Base-by-base conservation (phyloP, 495 filamentous ascomycete genomes). In the Aspergillus homomorphus region DNA sequence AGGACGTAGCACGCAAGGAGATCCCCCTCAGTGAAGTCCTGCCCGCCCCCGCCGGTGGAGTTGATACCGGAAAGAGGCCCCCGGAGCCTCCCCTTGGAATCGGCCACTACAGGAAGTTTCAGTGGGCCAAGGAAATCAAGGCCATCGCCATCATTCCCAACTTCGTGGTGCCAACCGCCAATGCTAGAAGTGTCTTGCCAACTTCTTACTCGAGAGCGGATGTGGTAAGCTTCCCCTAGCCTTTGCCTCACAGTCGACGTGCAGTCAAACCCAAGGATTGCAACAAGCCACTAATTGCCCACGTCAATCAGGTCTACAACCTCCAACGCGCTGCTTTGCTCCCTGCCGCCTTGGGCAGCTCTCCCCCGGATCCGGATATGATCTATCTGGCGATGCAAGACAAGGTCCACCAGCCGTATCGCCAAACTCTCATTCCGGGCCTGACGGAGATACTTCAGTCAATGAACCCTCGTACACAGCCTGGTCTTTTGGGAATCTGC, bases 361-460 rank as follows among this genome's bases (percentile, higher is more conserved):
- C 87, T 16, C 94, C 94, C 7, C 93, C 92, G n/a, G 87, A 96
- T 66, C 84, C 93, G 42, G 87, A 92, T 60, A 87, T 91, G 72
- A 98, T 98, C 69, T 96, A 91, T 77, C 81, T 92, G 24, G 93
- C 90, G 24, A 98, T 98, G 94, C 92, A 96, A 73, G 94, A 98
- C 76, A 94, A 91, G 71, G 80, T 98, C 42, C 94, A 98, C 72
- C 94, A 98, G 71, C 93, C 90, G 10, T 96, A 98, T 74, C 86
- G 94, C 45, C 85, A 89, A 69, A 87, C 80, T 14, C 80, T 98
- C 51, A 92, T 98, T 60, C 94, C 93, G 1, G 92, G 94, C 0
- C 76, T 98, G 54, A 87, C 88, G n/a, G 89, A 95, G 66, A 89
- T 96, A 57, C 86, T 98, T 33, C 84, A 87, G 66, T 89, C 86